A percentile compares a stretch with the other conserved stretches of the same genome.
These are phyloP conservation scores for Cylindrodendrum hubeiense DNA, from an alignment of 2,329 filamentous ascomycete genomes.

Conservation along the genomic window DNA sequence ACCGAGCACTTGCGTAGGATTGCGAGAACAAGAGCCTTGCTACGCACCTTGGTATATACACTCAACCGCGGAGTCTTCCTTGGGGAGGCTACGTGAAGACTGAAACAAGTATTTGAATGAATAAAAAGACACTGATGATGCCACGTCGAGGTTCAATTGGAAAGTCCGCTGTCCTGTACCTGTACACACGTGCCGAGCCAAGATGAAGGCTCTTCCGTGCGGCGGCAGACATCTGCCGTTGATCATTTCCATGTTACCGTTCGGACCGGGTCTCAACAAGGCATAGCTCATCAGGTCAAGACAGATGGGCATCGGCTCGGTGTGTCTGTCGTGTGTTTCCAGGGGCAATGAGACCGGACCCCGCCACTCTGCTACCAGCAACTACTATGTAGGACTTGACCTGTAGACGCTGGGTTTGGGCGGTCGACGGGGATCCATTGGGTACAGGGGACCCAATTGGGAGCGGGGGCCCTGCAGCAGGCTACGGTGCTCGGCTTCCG, in stretches of 20 bases:
- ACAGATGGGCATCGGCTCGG: not conserved
- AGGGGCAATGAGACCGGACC: constrained; percentile 14
- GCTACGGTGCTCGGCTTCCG: constrained; percentile 40
- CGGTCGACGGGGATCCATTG: constrained; percentile 9
- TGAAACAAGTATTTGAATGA: constrained; percentile 16
- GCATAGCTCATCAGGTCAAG: not conserved
- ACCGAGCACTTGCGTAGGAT: constrained; percentile 7
- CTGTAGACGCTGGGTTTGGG: not conserved
- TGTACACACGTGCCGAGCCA: not conserved
- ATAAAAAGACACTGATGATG: constrained; percentile 17
- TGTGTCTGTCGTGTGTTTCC: not conserved
- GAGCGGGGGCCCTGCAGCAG: constrained; percentile 8
- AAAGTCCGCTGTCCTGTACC: not conserved
- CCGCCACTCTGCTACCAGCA: constrained; percentile 1
- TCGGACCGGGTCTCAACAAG: not conserved
- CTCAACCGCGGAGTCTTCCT: constrained; percentile 1
- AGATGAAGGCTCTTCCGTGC: not conserved
- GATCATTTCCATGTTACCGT: not conserved
- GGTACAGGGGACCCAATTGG: not conserved
- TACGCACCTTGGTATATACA: constrained; percentile 15
- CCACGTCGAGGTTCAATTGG: not conserved
- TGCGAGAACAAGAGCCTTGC: constrained; percentile 1
- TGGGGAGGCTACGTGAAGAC: constrained; percentile 1
- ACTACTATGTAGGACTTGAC: not conserved
- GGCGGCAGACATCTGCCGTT: not conserved